phyloP scores from a whole-genome alignment of 2,329 filamentous ascomycete genomes.

The Gnomoniopsis smithogilvyi region DNA sequence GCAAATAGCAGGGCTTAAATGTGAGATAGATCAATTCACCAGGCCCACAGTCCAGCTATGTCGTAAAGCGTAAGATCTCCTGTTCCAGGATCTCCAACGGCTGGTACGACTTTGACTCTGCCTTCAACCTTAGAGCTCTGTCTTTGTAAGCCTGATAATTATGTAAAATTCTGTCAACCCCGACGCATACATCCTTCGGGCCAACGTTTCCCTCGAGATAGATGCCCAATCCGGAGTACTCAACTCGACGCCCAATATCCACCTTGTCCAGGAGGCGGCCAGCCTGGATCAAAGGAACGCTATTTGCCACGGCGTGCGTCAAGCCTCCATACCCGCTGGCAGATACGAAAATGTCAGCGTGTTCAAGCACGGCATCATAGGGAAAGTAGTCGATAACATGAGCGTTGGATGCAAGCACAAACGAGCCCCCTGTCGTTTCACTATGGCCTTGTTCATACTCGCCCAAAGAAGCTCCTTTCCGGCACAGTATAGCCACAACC shows the following conservation, averaged over 20 bases:
- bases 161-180: not conserved
- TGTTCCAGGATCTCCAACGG: not conserved
- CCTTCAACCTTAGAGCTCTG: not conserved
- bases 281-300: not conserved
- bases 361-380: conserved; percentile 1
- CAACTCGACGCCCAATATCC: not conserved
- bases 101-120: not conserved
- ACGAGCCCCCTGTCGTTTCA: not conserved
- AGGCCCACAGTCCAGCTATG: not conserved
- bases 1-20: not conserved
- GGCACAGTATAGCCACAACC: conserved; percentile 32
- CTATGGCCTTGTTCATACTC: not conserved
- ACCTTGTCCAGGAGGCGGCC: not conserved
- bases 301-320: conserved; percentile 2
- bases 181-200: not conserved
- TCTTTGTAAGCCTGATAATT: not conserved
- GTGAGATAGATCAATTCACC: not conserved
- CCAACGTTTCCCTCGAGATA: conserved; percentile 4
- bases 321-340: not conserved
- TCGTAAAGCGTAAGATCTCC: not conserved
- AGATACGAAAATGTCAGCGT: not conserved
- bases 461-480: conserved; percentile 21
- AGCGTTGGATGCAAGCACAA: not conserved
- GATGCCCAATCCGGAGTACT: not conserved
- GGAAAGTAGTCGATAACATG: conserved; percentile 1